Evolutionary conservation across 225 moss, liverwort and hornwort species (phyloP), one percentile per base, ranked within the genome.

Genomic region (Neckera pumila): DNA sequence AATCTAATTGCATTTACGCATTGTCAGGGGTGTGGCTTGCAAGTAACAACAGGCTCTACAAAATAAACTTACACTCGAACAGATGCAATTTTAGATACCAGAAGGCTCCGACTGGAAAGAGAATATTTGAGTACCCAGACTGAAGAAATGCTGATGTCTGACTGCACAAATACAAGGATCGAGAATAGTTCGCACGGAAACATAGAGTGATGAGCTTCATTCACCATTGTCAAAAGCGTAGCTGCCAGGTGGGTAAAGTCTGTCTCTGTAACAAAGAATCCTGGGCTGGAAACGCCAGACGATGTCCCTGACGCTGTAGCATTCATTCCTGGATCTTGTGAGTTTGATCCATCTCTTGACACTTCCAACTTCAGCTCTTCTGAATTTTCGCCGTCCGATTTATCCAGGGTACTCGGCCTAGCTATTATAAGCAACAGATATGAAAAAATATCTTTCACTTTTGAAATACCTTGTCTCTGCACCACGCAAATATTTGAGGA

Each of bases 171-270:
- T 66, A 85, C 57, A 78, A 81, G 85, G 61, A 57, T 82, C 49
- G 20, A 65, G 82, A 77, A 56, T 38, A 85, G 22, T 81, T 53
- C 62, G 45, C 57, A 85, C 75, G 65, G 81, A 88, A 69, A 57
- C n/a, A 80, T 15, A 54, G 54, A 75, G 65, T 36, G 43, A 74
- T 84, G 53, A 84, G 65, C 71, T 67, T 87, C 64, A 88, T 76
- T 87, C 88, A 92, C 94, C 91, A 94, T 91, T 59, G 87, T 91
- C 84, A 94, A 84, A 65, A 94, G 88, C 75, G 87, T 80, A 73
- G 91, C 86, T 58, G 92, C 94, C 77, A 94, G 77, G 80, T 86
- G 84, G 77, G 89, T 61, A 45, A 94, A 91, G 67, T 94, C 94
- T 31, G 86, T 59, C 76, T 91, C 92, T 40, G 92, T 76, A 40